Base-by-base conservation (phyloP, 2,329 filamentous ascomycete genomes). In the Penicillium sp. region DNA sequence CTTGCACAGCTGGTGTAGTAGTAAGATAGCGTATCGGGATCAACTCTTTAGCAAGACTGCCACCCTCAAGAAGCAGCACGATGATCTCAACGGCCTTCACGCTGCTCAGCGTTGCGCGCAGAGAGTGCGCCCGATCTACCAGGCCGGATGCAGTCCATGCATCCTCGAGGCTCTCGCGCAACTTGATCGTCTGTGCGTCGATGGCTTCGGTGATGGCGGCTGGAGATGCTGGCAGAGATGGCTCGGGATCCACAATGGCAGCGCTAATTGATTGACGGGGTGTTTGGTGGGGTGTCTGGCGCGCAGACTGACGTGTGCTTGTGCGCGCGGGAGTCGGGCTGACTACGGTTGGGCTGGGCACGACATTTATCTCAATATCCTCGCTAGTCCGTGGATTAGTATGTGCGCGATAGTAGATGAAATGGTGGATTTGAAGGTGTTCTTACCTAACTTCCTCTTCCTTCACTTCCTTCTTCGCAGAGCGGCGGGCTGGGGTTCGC, bases 11-110 rank as follows among this genome's bases (percentile, higher is more conserved):
- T 5, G 90, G 89, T 48, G 91, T 79, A 56, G 88, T 88, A 70
- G 91, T 88, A 58, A 88, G 83, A 69, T 88, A 90, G 64, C 82
- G 82, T 69, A 88, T 83, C 26, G 88, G 83, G 6, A 97, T 79
- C 51, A 95, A 78, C 70, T 88, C 85, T 46, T 78, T 80, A 60
- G 89, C 84, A 58, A 97, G 78, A 62, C 84, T 82, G 72, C 80
- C 84, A 1, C 86, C 81, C 78, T 96, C 91, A 62, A 92, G 82
- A 17, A 83, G 74, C 42, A 88, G 77, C 62, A 90, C 82, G 43
- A 86, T 77, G 52, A 86, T 80, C 61, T 94, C 84, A 55, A 97
- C 83, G 48, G 88, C 84, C 56, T 74, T 84, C 70, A 87, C 86
- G 62, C 84, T 83, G 71, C 88, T 87, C 56, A 94, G 83, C 69